Conservation (phyloP, 805 yeast genomes). For the Limtongozyma cylindracea region DNA sequence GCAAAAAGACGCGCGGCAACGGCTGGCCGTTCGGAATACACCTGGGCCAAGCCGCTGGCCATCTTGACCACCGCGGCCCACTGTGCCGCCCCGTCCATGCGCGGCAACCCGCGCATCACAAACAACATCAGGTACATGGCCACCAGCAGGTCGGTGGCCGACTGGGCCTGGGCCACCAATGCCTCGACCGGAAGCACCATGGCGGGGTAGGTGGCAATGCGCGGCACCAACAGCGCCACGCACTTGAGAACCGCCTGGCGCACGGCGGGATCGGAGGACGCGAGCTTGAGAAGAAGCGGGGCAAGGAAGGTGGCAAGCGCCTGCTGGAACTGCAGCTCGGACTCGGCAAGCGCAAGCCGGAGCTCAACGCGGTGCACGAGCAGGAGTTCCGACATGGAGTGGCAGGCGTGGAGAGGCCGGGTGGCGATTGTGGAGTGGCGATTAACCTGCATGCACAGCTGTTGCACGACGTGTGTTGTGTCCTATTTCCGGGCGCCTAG, state of each 20-base stretch:
- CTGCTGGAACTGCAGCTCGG: conserved; percentile 36
- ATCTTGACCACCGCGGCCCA: too few species aligned
- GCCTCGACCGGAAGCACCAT: conserved; percentile 40
- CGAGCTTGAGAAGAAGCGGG: conserved; percentile 57
- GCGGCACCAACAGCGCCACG: conserved; percentile 38
- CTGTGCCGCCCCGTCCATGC: conserved; percentile 10
- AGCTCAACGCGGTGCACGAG: conserved; percentile 62
- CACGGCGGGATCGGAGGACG: conserved; percentile 42
- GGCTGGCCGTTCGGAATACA: too few species aligned
- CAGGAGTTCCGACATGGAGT: conserved; percentile 34
- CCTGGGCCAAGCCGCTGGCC: too few species aligned
- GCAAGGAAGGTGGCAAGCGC: conserved; percentile 37
- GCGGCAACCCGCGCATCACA: conserved; percentile 37
- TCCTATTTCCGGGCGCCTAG: too few species aligned
- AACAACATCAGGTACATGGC: conserved; percentile 26
- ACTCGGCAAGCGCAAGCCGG: conserved; percentile 49
- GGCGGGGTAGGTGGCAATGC: conserved; percentile 27
- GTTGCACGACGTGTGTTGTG: too few species aligned
- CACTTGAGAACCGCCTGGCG: conserved; percentile 42
- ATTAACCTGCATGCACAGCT: too few species aligned
- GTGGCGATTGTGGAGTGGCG: too few species aligned
- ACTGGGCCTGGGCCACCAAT: conserved; percentile 35
- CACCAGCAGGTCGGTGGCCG: conserved; percentile 13
- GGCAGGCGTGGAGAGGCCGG: too few species aligned
- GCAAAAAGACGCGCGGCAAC: too few species aligned